Base-by-base conservation (phyloP, 169 alveolate species). In the Plasmodium sp. region DNA sequence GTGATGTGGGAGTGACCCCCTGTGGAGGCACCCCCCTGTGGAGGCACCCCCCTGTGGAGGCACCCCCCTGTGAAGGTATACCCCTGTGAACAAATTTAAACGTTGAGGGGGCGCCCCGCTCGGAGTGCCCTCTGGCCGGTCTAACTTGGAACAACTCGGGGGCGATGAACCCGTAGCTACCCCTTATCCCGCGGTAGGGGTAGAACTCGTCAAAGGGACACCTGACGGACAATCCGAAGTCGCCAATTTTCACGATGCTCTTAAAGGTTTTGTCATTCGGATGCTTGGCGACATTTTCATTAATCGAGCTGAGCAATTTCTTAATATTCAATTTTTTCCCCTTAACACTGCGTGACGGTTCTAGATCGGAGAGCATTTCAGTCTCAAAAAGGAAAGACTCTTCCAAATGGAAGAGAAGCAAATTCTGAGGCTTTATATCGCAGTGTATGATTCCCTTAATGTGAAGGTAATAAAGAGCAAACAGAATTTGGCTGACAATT, bases 361-460 rank as follows among this genome's bases (percentile, higher is more conserved):
- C 54, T 18, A 34, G 18, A 22, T 86, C 54, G 31, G 85, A 71
- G 33, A 86, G 73, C 1, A 73, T 7, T 39, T 86, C 80, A 5
- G 83, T 31, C 9, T 54, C 31, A 51, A 67, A 36, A 33, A 45
- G 74, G 31, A 79, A 43, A 14, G 93, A 58, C 83, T 77, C 83
- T 27, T 83, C 95, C n/a, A 92, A 79, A 12, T 83, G 91, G 67
- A 95, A 96, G 43, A 97, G 83, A 74, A 97, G 93, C 51, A 97
- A 71, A 88, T 97, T 97, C 84, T 97, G 96, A 27, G 96, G 96
- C 90, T 97, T 97, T n/a, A 97, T 92, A 93, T 97, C 98, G 45
- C 97, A 72, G 75, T 95, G 97, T 67, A 95, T 94, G 45, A 96
- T 84, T 86, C 97, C 97, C 34, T 95, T 91, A 75, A 90, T 90